Base-by-base conservation (phyloP, 176 grass and related monocot genomes). In the Puccinellia tenuiflora region DNA sequence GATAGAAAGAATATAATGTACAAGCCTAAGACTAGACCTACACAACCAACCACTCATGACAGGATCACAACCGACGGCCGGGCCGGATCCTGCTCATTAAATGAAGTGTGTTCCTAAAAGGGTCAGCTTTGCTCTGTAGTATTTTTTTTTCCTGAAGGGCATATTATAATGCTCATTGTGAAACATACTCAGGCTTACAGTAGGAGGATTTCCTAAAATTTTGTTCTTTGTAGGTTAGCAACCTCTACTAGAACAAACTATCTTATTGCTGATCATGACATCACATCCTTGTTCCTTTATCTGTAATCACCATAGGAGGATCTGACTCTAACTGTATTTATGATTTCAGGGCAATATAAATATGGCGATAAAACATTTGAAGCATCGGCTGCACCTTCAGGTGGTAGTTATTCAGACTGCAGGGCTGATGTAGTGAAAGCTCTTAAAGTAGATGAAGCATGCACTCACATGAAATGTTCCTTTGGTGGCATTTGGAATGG, bases 401-500 rank as follows among this genome's bases (percentile, higher is more conserved):
- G 96, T 25, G 77, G 87, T 53, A 98, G 91, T 77, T 95, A 86
- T 77, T 89, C 82, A 16, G 88, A 90, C 63, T 98, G 96, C 81
- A 93, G 53, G 85, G 79, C 56, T 80, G 96, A 92, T 84, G 96
- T 85, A 46, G 51, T 85, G 80, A 91, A 88, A 75, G 92, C 93
- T 85, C 96, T 98, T 76, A 93, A 88, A 81, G 80, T 88, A 24
- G 90, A 93, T 50, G 87, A 87, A 72, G 87, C 85, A 75, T 98
- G 96, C 73, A 96, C 91, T 20, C 96, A 98, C 54, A 98, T 98
- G 96, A 96, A 96, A 61, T 98, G 96, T 81, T 93, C 96, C 31
- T 98, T 98, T 70, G 96, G 96, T 85, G 96, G 96, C 63, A 83
- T 96, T 59, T 98, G 96, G 96, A 98, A 98, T 60, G 96, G 96